Evolutionary conservation across 768 basidiomycete species (phyloP), one percentile per base, ranked within the genome.

Genomic region (Vararia minispora): DNA sequence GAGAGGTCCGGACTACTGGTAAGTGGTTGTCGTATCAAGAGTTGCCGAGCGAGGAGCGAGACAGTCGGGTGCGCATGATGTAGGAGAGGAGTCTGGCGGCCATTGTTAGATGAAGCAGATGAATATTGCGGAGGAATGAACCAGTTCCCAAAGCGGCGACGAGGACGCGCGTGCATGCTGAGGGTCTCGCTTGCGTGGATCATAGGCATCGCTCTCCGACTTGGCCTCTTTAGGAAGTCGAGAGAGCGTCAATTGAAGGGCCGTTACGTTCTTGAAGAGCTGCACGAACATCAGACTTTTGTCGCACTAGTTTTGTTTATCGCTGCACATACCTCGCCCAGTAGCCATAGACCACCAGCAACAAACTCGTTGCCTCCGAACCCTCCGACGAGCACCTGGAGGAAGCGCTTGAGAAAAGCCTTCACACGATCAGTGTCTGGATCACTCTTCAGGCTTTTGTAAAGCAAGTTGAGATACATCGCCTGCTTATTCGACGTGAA

Each of bases 381-480:
- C 20, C 76, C 77, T 2, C 57, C 53, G 1, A 50, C 74, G 28
- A 95, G 62, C 29, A 89, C 68, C 58, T 95, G 91, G 18, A 91
- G 64, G 31, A 95, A 77, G 32, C 94, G 62, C 50, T 83, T 72
- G 20, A 97, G 69, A 43, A 95, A 75, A 1, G 89, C 87, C 55
- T 77, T 78, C 13, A 82, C 70, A 7, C 94, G 70, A 33, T 74
- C 73, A 0, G 57, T 41, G 39, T 71, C 69, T 23, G 50, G 51
- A 46, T 81, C 80, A 0, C 68, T 69, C 58, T 92, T 94, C 47
- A 95, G 60, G 2, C 85, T 80, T 50, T 87, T 91, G 73, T 92
- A 92, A 14, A 97, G 58, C 13, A 99, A 60, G 54, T 97, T 98
- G 40, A 99, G 72, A 58, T 94, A 98, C 79, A 98, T 85, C 5